A percentile compares a stretch with the other conserved stretches of the same genome.
phyloP scores from a whole-genome alignment of 2,329 filamentous ascomycete genomes.

The Colletotrichum tofieldiae region DNA sequence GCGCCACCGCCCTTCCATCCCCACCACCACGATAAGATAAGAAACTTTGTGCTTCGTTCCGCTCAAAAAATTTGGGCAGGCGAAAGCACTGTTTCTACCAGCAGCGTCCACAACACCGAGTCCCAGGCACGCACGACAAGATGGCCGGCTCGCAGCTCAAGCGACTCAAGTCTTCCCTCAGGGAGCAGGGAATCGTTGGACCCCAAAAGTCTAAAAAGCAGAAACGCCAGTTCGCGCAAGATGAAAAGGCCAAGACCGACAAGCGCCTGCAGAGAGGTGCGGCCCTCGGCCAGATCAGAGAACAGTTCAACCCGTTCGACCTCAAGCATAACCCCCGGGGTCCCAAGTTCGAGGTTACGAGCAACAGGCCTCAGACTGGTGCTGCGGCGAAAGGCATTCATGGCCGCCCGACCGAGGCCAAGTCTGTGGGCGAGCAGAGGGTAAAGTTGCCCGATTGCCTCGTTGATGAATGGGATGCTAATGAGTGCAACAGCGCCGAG shows the following conservation, averaged over 20 bases:
- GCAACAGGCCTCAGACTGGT: conserved; percentile 68
- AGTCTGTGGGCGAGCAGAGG: conserved; percentile 88
- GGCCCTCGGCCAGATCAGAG: conserved; percentile 88
- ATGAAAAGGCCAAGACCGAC: conserved; percentile 75
- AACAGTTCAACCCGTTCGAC: conserved; percentile 98
- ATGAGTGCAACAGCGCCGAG: conserved; percentile 70
- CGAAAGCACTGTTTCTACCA: background rate
- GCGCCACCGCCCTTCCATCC: conserved; percentile 43
- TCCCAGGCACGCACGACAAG: conserved; percentile 44
- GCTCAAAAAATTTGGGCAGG: conserved; percentile 47
- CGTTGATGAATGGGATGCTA: conserved; percentile 1
- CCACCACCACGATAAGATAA: conserved; percentile 49
- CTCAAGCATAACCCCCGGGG: conserved; percentile 84
- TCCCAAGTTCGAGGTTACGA: conserved; percentile 89
- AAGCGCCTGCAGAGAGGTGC: conserved; percentile 83
- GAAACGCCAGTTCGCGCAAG: conserved; percentile 81
- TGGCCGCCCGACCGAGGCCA: conserved; percentile 86
- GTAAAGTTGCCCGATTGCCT: conserved; percentile 60
- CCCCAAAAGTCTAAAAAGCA: conserved; percentile 97
- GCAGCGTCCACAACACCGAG: conserved; percentile 30
- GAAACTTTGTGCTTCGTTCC: conserved; percentile 25
- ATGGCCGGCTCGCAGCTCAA: conserved; percentile 99
- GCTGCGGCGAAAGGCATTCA: conserved; percentile 73
- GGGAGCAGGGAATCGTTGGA: conserved; percentile 90
- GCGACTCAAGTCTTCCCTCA: conserved; percentile 90